phyloP scores from a whole-genome alignment of 352 stramenopile species.

The Stramenopiles sp. region DNA sequence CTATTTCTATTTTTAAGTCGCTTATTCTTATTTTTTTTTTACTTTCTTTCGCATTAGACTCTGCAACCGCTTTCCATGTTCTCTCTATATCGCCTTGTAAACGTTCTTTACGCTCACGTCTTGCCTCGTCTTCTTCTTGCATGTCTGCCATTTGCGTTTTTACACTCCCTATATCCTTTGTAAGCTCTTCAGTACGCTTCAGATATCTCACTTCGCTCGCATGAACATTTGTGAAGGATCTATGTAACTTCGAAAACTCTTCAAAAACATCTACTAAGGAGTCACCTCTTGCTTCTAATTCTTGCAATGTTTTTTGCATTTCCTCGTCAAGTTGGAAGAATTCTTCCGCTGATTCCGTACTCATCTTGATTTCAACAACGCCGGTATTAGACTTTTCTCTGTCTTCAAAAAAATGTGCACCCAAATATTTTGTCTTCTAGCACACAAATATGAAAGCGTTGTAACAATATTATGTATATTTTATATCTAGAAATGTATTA shows the following conservation, averaged over 20 bases:
- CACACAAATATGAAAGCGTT: no score
- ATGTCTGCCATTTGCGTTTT: background rate
- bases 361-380: no score
- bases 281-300: background rate
- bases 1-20: background rate
- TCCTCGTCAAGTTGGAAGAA: background rate
- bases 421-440: no score
- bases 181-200: background rate
- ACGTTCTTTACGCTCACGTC: background rate
- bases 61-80: background rate
- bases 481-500: no score
- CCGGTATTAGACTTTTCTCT: no score
- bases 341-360: background rate
- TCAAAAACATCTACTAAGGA: background rate
- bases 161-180: background rate
- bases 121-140: background rate
- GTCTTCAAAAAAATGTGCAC: no score
- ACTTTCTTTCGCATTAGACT: background rate
- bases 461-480: no score
- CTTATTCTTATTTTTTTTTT: constrained; percentile 3
- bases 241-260: background rate
- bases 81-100: background rate
- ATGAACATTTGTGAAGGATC: background rate
- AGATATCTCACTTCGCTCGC: background rate
- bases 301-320: background rate